Percentiles rank a stretch among this genome's conserved stretches.
These are phyloP conservation scores for Russula dissimulans DNA, from an alignment of 768 basidiomycete genomes.

Conservation along the genomic window DNA sequence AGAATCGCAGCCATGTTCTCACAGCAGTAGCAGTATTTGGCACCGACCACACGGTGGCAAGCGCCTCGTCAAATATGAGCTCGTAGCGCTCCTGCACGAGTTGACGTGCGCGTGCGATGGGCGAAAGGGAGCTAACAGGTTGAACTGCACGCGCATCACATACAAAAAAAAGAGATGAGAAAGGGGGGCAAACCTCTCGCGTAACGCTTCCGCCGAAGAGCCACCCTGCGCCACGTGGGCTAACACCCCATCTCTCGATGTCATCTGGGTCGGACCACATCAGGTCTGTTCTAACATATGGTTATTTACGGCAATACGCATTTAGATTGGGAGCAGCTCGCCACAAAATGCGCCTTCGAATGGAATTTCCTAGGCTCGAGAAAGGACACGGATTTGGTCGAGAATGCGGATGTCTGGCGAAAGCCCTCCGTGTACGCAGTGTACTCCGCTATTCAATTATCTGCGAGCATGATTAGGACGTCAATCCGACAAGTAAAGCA, in stretches of 20 bases:
- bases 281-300: too few species aligned
- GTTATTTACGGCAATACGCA: too few species aligned
- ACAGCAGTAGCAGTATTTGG: slow-evolving; percentile 83
- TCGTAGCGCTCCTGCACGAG: slow-evolving; percentile 95
- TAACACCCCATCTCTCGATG: slow-evolving; percentile 94
- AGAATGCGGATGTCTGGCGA: too few species aligned
- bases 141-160: slow-evolving; percentile 57
- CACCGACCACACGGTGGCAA: slow-evolving; percentile 91
- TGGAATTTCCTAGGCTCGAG: too few species aligned
- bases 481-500: too few species aligned
- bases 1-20: slow-evolving; percentile 90
- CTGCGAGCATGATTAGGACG: too few species aligned
- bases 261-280: too few species aligned
- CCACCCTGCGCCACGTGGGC: slow-evolving; percentile 94
- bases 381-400: too few species aligned
- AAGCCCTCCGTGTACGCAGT: too few species aligned
- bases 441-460: too few species aligned
- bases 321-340: too few species aligned
- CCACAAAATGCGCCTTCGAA: too few species aligned
- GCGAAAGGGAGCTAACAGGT: slow-evolving; percentile 74
- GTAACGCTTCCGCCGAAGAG: slow-evolving; percentile 85
- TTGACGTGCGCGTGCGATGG: slow-evolving; percentile 94
- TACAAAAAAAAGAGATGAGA: neutral
- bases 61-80: slow-evolving; percentile 89
- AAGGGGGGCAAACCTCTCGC: slow-evolving; percentile 50